Evolutionary conservation across 257 asterid genomes (phyloP), one percentile per base, ranked within the genome.

Genomic region (Primulina huaijiensis): DNA sequence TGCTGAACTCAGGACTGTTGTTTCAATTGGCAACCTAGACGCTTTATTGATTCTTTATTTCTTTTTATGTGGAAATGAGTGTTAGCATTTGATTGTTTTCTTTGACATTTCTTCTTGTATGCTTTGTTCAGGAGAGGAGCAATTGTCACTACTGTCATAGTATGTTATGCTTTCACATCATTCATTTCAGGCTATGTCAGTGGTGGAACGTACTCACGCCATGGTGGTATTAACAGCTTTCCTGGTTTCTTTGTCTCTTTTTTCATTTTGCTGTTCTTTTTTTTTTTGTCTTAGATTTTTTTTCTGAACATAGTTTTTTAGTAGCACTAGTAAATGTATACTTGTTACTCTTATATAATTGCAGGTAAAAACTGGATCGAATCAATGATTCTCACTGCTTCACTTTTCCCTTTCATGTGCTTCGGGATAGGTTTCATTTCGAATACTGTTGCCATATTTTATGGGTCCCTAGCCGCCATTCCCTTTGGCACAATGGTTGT

Each of bases 401-500:
- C 92, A 53, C 83, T 86, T 55, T 86, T 86, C 70, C 92, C 92
- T 20, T 84, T 86, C 75, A 65, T 84, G 78, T 86, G 92, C 83
- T 86, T 86, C 58, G 89, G 86, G 70, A 86, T 86, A 31, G 92
- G 88, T 52, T 81, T 86, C 27, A 50, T 75, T n/a, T 81, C 84
- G 73, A 86, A 86, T 82, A 84, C 89, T 55, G 71, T 86, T 62
- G 92, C 92, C 19, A 84, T 86, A 77, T 86, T 79, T 62, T 84
- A 86, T 68, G 88, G 92, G 73, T 86, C 92, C 43, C 78, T 86
- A 63, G 92, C 92, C 14, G 92, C 89, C 72, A 84, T 86, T 71
- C 92, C 92, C 43, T 86, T 86, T 31, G 89, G 92, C 20, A 14
- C 57, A 16, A 50, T 50, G 57, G 57, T 50, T n/a, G 12, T 46